phyloP scores from a whole-genome alignment of 1,284 basidiomycete species.

The Boletus hoseneyae region DNA sequence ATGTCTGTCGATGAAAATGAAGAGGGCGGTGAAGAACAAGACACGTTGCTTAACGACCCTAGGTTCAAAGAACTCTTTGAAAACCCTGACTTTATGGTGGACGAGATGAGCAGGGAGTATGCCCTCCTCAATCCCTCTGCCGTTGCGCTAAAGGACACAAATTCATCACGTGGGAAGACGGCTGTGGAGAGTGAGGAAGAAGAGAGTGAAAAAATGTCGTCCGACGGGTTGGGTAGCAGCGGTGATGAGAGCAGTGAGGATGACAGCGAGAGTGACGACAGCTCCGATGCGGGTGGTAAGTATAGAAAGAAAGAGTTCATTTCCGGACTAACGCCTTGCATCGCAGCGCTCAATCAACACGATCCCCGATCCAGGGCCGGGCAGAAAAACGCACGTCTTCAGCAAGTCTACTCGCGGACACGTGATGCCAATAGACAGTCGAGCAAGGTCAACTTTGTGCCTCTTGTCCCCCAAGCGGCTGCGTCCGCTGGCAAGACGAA shows the following conservation, averaged over 20 bases:
- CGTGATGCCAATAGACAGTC: conserved; percentile 39
- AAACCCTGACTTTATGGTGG: conserved; percentile 93
- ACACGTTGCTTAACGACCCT: conserved; percentile 75
- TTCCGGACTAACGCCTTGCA: conserved; percentile 12
- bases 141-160: conserved; percentile 49
- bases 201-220: conserved; percentile 79
- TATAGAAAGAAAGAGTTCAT: conserved; percentile 22
- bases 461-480: conserved; percentile 50
- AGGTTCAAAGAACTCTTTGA: conserved; percentile 92
- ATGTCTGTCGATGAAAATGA: conserved; percentile 42
- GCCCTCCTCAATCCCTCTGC: conserved; percentile 89
- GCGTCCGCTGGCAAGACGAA: conserved; percentile 29
- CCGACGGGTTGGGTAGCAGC: conserved; percentile 57
- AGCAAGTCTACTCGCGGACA: conserved; percentile 44
- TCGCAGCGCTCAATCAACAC: conserved; percentile 47
- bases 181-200: conserved; percentile 90
- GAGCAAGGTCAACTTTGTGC: conserved; percentile 56
- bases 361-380: conserved; percentile 47
- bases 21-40: conserved; percentile 33
- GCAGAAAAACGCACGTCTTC: conserved; percentile 42
- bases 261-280: conserved; percentile 44
- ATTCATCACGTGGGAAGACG: conserved; percentile 49
- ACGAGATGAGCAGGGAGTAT: conserved; percentile 85
- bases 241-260: conserved; percentile 45
- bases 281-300: conserved; percentile 54